Conservation (phyloP, 2,329 filamentous ascomycete species). For the Penicillium sp. region DNA sequence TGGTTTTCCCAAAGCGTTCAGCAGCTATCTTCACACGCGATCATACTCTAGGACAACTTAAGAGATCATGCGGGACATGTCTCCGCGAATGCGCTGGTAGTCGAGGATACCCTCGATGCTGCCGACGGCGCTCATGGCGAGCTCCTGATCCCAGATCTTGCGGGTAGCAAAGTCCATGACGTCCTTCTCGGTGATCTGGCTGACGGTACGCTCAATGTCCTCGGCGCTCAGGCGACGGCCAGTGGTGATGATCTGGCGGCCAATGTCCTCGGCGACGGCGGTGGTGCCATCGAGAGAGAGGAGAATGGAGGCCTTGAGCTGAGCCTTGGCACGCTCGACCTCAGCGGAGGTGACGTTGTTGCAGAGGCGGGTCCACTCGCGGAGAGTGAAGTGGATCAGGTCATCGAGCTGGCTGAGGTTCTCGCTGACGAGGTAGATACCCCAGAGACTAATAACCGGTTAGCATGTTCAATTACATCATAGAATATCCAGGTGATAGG, state of each 20-base stretch:
- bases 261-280: conserved; percentile 95
- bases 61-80: conserved; percentile 73
- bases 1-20: conserved; percentile 8
- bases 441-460: conserved; percentile 72
- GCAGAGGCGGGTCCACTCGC: conserved; percentile 95
- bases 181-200: conserved; percentile 87
- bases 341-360: conserved; percentile 83
- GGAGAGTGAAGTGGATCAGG: conserved; percentile 95
- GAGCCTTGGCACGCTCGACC: conserved; percentile 96
- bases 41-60: conserved; percentile 17
- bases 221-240: conserved; percentile 84
- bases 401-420: conserved; percentile 85
- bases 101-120: conserved; percentile 76
- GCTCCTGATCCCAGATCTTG: conserved; percentile 96
- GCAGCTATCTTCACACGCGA: conserved; percentile 23
- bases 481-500: background rate
- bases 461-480: conserved; percentile 22
- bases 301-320: conserved; percentile 97
- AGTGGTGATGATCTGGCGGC: conserved; percentile 96
- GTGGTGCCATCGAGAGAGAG: conserved; percentile 97
- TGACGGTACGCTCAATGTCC: conserved; percentile 91
- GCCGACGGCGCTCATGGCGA: conserved; percentile 89
- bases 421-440: conserved; percentile 96
- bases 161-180: conserved; percentile 94
- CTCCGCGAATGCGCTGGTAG: conserved; percentile 58